Percentiles rank a stretch among this genome's conserved stretches.
phyloP scores from a whole-genome alignment of 805 yeast genomes.

The Spathaspora hagerdaliae region DNA sequence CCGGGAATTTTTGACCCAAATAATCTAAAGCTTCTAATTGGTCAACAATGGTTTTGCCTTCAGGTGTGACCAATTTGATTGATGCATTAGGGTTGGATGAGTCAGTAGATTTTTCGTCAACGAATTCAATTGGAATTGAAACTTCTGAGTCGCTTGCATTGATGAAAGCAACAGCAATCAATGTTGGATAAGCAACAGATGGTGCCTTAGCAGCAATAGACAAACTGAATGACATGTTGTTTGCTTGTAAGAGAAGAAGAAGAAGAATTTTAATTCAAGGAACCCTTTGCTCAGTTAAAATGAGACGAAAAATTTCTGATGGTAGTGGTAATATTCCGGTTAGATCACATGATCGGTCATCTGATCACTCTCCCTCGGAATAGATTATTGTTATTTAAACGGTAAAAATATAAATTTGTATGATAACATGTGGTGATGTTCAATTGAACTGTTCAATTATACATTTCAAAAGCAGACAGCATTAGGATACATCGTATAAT shows the following conservation, averaged over 20 bases:
- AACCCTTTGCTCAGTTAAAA: too few species aligned
- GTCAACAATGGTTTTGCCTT: slow-evolving; percentile 39
- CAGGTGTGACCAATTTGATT: slow-evolving; percentile 39
- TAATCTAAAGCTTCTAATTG: slow-evolving; percentile 44
- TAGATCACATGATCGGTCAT: too few species aligned
- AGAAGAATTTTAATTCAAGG: neutral
- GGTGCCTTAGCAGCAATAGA: slow-evolving; percentile 85
- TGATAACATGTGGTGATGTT: too few species aligned
- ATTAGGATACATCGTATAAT: too few species aligned
- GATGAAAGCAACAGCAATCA: slow-evolving; percentile 75
- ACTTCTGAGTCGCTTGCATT: slow-evolving; percentile 41
- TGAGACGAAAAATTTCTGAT: too few species aligned
- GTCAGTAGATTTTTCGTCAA: slow-evolving; percentile 61
- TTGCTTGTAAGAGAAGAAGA: neutral
- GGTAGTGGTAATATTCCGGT: too few species aligned
- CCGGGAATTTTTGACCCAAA: slow-evolving; percentile 52
- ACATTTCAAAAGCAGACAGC: too few species aligned
- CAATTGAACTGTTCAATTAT: too few species aligned
- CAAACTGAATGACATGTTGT: slow-evolving; percentile 43
- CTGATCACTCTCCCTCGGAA: too few species aligned
- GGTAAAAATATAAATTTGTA: too few species aligned
- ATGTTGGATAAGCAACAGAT: slow-evolving; percentile 69
- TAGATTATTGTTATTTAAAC: too few species aligned
- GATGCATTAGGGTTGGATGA: slow-evolving; percentile 42
- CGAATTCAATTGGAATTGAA: slow-evolving; percentile 56